Base-by-base conservation (phyloP, 1,284 basidiomycete genomes). In the Fomitopsis betulina region DNA sequence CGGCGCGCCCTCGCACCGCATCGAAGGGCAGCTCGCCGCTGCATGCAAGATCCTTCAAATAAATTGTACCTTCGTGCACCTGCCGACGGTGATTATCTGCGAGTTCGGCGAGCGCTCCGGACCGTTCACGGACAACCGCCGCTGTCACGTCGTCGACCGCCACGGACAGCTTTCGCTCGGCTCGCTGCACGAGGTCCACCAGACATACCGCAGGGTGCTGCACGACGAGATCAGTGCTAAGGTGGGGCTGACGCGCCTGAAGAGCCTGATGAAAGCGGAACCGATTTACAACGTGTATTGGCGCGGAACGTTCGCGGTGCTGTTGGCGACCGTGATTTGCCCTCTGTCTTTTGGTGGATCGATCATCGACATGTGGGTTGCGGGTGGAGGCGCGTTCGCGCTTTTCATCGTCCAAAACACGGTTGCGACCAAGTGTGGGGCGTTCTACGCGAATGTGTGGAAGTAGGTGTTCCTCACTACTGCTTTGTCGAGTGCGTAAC, bases 331-430 rank as follows among this genome's bases (percentile, higher is more conserved):
- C n/a, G 72, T 91, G 49, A 93, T 94, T 60, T 92, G 89, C 65
- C 89, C 91, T 1, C 76, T 91, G 63, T 88, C 89, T 0, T 95
- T 95, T 68, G 90, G 90, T 10, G 93, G 93, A 1, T 91, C 89
- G 17, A 84, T 94, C 65, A 60, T 91, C 54, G 93, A 96, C 70
- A 87, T 91, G 80, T 87, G 87, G 79, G 77, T 93, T 15, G 80
- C 90, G 15, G 93, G 89, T 10, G 62, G 72, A 8, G 83, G 87
- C 33, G 89, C 88, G 0, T 81, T 85, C 54, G 67, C 86, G 49
- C 72, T 94, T 47, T 81, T 82, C 54, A 79, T 82, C 66, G 77
- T 94, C 62, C 89, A 93, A 65, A 80, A 91, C 21, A 79, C 77
- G 58, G 83, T 89, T 3, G 88, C 86, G 10, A 76, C 82, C 27